These are phyloP conservation scores for Persicaria maculosa DNA, from an alignment of 148 eudicot species.

Conservation along the genomic window DNA sequence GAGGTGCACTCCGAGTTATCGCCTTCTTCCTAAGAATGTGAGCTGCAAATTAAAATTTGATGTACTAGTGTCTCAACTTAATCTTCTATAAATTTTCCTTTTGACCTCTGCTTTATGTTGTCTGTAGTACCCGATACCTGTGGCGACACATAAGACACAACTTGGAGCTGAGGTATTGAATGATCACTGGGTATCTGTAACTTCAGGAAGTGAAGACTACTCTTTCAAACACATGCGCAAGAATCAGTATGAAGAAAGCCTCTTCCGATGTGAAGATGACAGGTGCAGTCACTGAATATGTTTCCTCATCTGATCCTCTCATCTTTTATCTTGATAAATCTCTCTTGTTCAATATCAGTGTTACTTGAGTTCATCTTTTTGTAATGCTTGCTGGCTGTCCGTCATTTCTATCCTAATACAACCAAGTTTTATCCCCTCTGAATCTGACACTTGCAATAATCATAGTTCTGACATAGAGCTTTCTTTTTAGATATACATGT, in stretches of 20 bases:
- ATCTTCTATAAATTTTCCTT: slow-evolving; percentile 11
- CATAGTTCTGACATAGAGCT: not conserved
- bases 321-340: not conserved
- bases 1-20: slow-evolving; percentile 88
- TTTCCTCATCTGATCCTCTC: not conserved
- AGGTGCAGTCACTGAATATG: slow-evolving; percentile 31
- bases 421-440: not conserved
- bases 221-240: slow-evolving; percentile 97
- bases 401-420: not conserved
- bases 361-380: not conserved
- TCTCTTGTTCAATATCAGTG: not conserved
- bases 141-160: slow-evolving; percentile 78
- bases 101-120: not conserved
- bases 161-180: slow-evolving; percentile 73
- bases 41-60: not conserved
- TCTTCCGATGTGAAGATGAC: slow-evolving; percentile 96
- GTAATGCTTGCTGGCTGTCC: not conserved
- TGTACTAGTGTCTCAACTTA: not conserved
- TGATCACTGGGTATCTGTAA: slow-evolving; percentile 94
- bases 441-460: not conserved
- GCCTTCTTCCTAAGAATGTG: slow-evolving; percentile 85
- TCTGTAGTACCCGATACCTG: slow-evolving; percentile 76
- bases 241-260: slow-evolving; percentile 94
- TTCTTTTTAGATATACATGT: not conserved
- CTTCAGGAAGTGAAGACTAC: slow-evolving; percentile 96